A percentile compares a stretch with the other conserved stretches of the same genome.
These are phyloP conservation scores for Trypanosoma scelopori DNA, from an alignment of 208 protist species.

Conservation along the genomic window DNA sequence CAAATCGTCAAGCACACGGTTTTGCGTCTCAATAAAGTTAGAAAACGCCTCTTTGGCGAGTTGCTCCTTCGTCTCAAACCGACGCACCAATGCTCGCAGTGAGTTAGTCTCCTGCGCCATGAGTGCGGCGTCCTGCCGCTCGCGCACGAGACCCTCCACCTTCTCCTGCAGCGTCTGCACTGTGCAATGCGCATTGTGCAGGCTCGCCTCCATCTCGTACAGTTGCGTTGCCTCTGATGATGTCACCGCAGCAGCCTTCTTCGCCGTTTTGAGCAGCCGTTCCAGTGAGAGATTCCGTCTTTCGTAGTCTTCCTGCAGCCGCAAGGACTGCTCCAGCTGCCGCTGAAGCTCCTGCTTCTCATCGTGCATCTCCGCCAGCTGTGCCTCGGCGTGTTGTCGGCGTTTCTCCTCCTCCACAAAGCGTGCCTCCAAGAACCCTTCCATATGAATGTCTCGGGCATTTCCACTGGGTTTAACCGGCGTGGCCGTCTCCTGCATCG, in stretches of 20 bases:
- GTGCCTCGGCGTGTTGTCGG: conserved; percentile 10
- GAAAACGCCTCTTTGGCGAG: conserved; percentile 25
- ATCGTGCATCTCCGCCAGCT: conserved; percentile 21
- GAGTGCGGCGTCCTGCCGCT: conserved; percentile 12
- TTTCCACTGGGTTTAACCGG: background rate
- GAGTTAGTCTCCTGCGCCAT: conserved; percentile 17
- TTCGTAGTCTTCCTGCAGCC: conserved; percentile 36
- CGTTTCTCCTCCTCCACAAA: conserved; percentile 15
- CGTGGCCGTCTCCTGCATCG: background rate
- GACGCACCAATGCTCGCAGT: conserved; percentile 3
- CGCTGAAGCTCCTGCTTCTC: conserved; percentile 31
- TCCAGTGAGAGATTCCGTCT: conserved; percentile 34
- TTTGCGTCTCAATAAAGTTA: conserved; percentile 40
- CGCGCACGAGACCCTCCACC: conserved; percentile 27
- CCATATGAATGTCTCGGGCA: conserved; percentile 6
- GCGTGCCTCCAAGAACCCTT: conserved; percentile 15
- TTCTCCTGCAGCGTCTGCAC: conserved; percentile 25
- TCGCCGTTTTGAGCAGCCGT: conserved; percentile 42
- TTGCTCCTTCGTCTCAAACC: conserved; percentile 32
- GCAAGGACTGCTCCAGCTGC: conserved; percentile 22
- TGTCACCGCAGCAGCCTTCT: conserved; percentile 49
- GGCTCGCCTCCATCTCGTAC: conserved; percentile 51
- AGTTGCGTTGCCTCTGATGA: conserved; percentile 44
- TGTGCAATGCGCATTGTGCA: conserved; percentile 39
- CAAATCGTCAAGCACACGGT: conserved; percentile 28